Evolutionary conservation across 768 basidiomycete genomes (phyloP).

Genomic region (Chalciporus chontae): DNA sequence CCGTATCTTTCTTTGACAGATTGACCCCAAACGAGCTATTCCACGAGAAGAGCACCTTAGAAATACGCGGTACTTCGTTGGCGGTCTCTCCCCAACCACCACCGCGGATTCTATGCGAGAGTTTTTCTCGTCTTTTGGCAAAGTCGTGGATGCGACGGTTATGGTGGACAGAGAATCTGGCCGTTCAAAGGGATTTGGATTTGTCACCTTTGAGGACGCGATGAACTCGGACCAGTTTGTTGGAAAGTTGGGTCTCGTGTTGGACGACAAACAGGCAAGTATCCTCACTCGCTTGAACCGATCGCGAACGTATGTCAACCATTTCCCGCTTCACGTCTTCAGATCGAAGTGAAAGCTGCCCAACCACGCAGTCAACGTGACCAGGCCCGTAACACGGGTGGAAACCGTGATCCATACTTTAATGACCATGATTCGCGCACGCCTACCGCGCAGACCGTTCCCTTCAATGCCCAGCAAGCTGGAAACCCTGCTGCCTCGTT

Average conservation of each 20-base stretch:
- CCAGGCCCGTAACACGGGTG: constrained; percentile 38
- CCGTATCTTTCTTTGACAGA: constrained; percentile 39
- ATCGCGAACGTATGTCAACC: neutral
- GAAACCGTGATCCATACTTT: constrained; percentile 29
- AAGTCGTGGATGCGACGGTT: constrained; percentile 78
- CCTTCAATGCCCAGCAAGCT: constrained; percentile 34
- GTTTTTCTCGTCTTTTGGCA: constrained; percentile 72
- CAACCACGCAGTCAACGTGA: constrained; percentile 68
- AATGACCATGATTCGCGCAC: constrained; percentile 35
- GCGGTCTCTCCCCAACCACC: constrained; percentile 64
- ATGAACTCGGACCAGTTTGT: constrained; percentile 62
- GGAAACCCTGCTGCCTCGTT: constrained; percentile 33
- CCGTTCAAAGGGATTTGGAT: constrained; percentile 80
- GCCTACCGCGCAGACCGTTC: constrained; percentile 30
- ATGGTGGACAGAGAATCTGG: constrained; percentile 80
- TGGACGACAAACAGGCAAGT: constrained; percentile 76
- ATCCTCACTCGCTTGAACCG: neutral
- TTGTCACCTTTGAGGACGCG: constrained; percentile 75
- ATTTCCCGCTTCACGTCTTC: neutral
- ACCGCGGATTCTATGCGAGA: constrained; percentile 68
- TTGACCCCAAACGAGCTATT: constrained; percentile 86
- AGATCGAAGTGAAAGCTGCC: constrained; percentile 85
- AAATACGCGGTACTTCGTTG: constrained; percentile 80
- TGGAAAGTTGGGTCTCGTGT: constrained; percentile 58
- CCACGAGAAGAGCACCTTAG: constrained; percentile 76